Base-by-base conservation (phyloP, 1,284 basidiomycete genomes). In the Malassezia cuniculi region DNA sequence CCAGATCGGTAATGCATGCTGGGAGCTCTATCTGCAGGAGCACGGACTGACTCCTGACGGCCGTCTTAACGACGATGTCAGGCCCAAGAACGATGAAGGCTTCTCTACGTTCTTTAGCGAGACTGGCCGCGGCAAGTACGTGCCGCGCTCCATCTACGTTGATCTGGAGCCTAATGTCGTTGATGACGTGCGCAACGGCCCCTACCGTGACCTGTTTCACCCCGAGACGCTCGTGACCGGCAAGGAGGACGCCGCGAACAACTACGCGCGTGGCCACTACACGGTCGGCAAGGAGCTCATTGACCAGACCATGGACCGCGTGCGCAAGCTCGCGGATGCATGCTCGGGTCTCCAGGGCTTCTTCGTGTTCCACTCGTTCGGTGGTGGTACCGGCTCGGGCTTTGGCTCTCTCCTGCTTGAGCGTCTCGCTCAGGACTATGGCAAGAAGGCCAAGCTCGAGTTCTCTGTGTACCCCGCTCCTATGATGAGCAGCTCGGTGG, bases 281-380 rank as follows among this genome's bases (percentile, higher is more conserved):
- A 97, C 90, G 45, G 78, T 95, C 64, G 89, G 89, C 56, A 95
- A 94, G 72, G 89, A 94, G 71, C 58, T 72, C 35, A 71, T 73
- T 58, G 75, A 77, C 70, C 71, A 80, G 39, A 87, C 90, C 43
- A 85, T 95, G 78, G 93, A 97, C 73, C 87, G 82, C 70, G 74
- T 95, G 54, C 84, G 93, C 67, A 81, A 85, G 60, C 79, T 97
- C 52, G 85, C 90, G 43, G 93, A 97, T 72, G 93, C 90, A 73
- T 94, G 89, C 75, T 80, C 81, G 31, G 93, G 93, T 69, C 80
- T 97, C 31, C 93, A 99, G 72, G 90, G 93, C 59, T 97, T 97
- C 78, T 97, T 99, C 69, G 86, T 97, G 67, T 97, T 97, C 79
- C 93, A 97, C 75, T 97, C 93, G 31, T 94, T 95, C 67, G 93